Base-by-base conservation (phyloP, 1,284 basidiomycete species). In the Ustilago cynodontis region DNA sequence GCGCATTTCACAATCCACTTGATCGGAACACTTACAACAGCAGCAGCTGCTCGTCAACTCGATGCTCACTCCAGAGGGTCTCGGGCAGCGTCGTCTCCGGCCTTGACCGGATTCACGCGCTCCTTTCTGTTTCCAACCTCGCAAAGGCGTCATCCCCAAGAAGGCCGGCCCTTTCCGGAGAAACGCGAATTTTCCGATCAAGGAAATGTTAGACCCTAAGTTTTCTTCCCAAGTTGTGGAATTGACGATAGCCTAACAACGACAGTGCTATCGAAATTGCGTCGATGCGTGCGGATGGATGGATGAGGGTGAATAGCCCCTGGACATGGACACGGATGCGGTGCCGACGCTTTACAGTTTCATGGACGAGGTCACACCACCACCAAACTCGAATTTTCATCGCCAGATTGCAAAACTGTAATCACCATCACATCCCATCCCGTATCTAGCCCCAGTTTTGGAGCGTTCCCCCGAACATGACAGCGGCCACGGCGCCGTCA, bases 261-360 rank as follows among this genome's bases (percentile, higher is more conserved):
- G 7, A 37, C 3, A 11, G 35, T 13, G 35, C 5, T 6, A 33
- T 33, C 31, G 31, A 33, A 33, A 5, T 33, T 33, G n/a, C 11
- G 31, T 33, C 31, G 31, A n/a, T n/a, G n/a, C n/a, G n/a, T n/a
- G n/a, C n/a, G 20, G 33, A 5, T 24, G 54, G 54, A 41, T 56
- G 54, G 52, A 54, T 39, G 31, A 33, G 9, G 3, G 43, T 39
- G 31, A 33, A 11, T 33, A 33, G 31, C n/a, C n/a, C n/a, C n/a
- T n/a, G n/a, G n/a, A n/a, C n/a, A n/a, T n/a, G n/a, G n/a, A 33
- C 31, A 33, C 43, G 20, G 24, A 51, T 43, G 66, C 66, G 70
- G 70, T 72, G 64, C 70, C 64, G 70, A 72, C 64, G 70, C 71
- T 65, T 64, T 73, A 68, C 63, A 74, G 71, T 74, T 74, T 74